Evolutionary conservation across 2,329 filamentous ascomycete species (phyloP), one percentile per base, ranked within the genome.

Genomic region (Chaetoscypha palmicola): DNA sequence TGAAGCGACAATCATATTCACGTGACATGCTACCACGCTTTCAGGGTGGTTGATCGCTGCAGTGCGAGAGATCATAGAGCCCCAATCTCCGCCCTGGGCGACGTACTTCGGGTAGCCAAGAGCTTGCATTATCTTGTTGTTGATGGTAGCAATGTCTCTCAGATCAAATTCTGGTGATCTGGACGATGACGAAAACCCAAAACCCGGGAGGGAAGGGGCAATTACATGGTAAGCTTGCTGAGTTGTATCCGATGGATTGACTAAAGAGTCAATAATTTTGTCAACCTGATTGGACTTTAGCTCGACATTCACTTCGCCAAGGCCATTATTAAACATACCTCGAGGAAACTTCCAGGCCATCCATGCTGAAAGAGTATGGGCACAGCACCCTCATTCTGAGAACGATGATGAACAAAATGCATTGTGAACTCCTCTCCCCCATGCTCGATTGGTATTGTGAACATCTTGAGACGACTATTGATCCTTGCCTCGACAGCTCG

Each of bases 81-180:
- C 83, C 82, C 81, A 86, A 57, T 87, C 83, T 7, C 83, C 83
- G 49, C 80, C 81, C 63, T 85, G 76, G 1, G 67, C 72, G 17
- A 68, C 69, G 46, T 81, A 84, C 62, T 76, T 66, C 2, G 69
- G 51, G 57, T 83, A 87, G 0, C 81, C 81, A 1, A 88, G 69
- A 12, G 72, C 69, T 3, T 73, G 62, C 84, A 89, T 89, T 14
- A 88, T 63, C 44, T 77, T 78, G 58, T 88, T 76, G 52, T 76
- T 66, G 0, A 72, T 71, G 60, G 85, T 75, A 1, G 79, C 78
- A 35, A 57, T 46, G 24, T 56, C 40, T 14, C 35, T 41, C 8
- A 52, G 19, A 7, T 20, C 41, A 19, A 58, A 56, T 4, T 44
- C 47, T 19, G 47, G 46, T 4, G 43, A 65, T 66, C 62, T 49